phyloP scores from a whole-genome alignment of 768 basidiomycete genomes.

The Cystobasidium onofrii region DNA sequence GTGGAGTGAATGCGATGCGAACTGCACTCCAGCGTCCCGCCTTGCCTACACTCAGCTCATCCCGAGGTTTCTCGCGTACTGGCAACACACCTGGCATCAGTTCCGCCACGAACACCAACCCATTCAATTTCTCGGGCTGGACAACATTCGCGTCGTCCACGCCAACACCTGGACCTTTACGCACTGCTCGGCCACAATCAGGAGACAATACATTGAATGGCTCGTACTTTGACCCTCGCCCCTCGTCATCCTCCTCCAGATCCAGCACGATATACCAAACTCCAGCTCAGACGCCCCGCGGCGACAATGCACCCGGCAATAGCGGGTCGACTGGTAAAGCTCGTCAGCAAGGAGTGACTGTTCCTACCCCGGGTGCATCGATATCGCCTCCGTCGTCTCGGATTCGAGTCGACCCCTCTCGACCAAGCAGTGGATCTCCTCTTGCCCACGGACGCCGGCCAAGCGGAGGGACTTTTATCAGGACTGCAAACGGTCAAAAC shows the following conservation, averaged over 20 bases:
- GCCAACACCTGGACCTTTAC: slow-evolving; percentile 34
- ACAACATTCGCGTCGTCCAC: slow-evolving; percentile 35
- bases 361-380: background rate
- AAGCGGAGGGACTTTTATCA: background rate
- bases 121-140: slow-evolving; percentile 33
- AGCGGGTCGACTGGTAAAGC: background rate
- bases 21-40: slow-evolving; percentile 14
- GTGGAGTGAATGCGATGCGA: slow-evolving; percentile 8
- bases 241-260: background rate
- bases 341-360: background rate
- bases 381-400: slow-evolving; percentile 1
- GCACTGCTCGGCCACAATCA: slow-evolving; percentile 27
- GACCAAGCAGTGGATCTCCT: background rate
- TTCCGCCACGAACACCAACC: background rate
- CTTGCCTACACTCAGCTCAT: slow-evolving; percentile 12
- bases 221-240: slow-evolving; percentile 39
- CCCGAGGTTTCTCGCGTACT: background rate
- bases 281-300: slow-evolving; percentile 16
- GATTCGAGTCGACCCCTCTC: slow-evolving; percentile 2
- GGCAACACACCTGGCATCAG: slow-evolving; percentile 7
- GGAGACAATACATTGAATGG: background rate
- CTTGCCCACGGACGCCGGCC: background rate
- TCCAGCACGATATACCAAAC: background rate
- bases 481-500: background rate
- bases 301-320: background rate